These are phyloP conservation scores for Petasospora fabianii DNA, from an alignment of 1,139 yeast species.

Conservation along the genomic window DNA sequence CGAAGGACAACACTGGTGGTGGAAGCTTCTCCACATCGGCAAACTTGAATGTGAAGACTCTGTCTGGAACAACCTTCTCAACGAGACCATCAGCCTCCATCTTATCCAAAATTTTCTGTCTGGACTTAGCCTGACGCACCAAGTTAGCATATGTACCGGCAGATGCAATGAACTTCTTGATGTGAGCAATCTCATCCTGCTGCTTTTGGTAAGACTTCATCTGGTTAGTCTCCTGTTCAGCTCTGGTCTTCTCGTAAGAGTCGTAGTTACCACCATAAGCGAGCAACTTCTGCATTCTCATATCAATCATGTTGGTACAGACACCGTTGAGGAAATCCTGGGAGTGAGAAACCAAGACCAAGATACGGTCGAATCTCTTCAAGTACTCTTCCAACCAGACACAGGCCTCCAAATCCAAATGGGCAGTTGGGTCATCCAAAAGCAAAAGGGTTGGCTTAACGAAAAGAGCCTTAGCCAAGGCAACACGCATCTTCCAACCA, in stretches of 20 bases:
- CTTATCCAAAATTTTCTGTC: slow-evolving; percentile 98
- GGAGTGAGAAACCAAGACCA: slow-evolving; percentile 94
- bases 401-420: slow-evolving; percentile 98
- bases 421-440: slow-evolving; percentile 98
- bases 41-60: slow-evolving; percentile 89
- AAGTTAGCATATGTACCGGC: slow-evolving; percentile 99
- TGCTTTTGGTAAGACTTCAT: slow-evolving; percentile 96
- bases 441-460: slow-evolving; percentile 83
- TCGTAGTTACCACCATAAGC: slow-evolving; percentile 99
- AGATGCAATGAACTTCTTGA: slow-evolving; percentile 97
- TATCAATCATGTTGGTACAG: slow-evolving; percentile 96
- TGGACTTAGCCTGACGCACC: slow-evolving; percentile 97
- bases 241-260: slow-evolving; percentile 89
- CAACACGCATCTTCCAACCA: slow-evolving; percentile 85
- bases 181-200: slow-evolving; percentile 98
- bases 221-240: slow-evolving; percentile 93
- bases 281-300: slow-evolving; percentile 69
- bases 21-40: slow-evolving; percentile 96
- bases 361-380: slow-evolving; percentile 88
- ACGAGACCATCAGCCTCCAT: slow-evolving; percentile 99
- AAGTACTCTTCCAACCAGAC: slow-evolving; percentile 99
- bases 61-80: slow-evolving; percentile 89
- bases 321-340: slow-evolving; percentile 99
- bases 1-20: slow-evolving; percentile 97
- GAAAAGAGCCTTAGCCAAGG: slow-evolving; percentile 72